Base-by-base conservation (phyloP, 495 filamentous ascomycete species). In the Talaromyces adpressus region DNA sequence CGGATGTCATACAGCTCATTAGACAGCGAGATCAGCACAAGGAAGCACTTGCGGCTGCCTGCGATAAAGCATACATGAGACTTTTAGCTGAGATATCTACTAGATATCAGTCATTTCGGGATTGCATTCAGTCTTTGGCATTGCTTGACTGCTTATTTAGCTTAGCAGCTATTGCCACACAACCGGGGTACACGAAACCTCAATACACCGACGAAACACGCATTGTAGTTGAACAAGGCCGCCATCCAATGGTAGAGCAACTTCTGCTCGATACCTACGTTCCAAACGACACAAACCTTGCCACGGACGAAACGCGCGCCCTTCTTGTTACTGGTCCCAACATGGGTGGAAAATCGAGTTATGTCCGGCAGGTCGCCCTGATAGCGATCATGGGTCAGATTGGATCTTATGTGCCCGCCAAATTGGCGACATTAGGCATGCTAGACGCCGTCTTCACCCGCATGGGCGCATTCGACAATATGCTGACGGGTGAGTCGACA, bases 341-440 rank as follows among this genome's bases (percentile, higher is more conserved):
- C 80, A 98, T 98, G 93, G 95, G 95, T 68, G 94, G 94, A 27
- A 99, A 99, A 71, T 94, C 90, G 52, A 90, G 86, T 70, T 99
- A 96, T 75, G 93, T 98, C 2, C 90, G 94, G 58, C 90, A 92
- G 67, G 87, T 94, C 30, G 94, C 94, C 0, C 86, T 99, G 0
- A 90, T 98, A 61, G 85, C 89, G 18, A 92, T 99, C 63, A 92
- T 99, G 82, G 93, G 89, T 3, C 94, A 99, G 68, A 89, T 97
- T 66, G 94, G 94, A 47, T 93, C 89, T 7, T 99, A 94, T 72
- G 92, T 99, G 2, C 94, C 94, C 14, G 93, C 93, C 27, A 73
- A 77, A 18, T 84, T 85, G 2, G 87, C 94, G 8, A 73, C 72
- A 4, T 83, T 99, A 0, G 93, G 92, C 25, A 85, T 96, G 66